Base-by-base conservation (phyloP, 192 early-diverging fungal species). In the Coemansia sp. region DNA sequence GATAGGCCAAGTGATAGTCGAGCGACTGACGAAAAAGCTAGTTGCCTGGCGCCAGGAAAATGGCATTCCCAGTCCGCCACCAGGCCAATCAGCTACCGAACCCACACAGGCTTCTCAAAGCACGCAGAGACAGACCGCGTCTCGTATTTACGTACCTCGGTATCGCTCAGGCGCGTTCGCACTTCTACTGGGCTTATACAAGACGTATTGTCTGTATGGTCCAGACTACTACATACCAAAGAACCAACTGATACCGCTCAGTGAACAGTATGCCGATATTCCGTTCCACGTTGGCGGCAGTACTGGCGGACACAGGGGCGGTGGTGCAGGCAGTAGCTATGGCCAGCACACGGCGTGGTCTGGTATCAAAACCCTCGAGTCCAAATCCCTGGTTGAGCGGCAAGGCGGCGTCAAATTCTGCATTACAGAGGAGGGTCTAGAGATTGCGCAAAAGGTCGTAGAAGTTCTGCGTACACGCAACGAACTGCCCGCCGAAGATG, bases 111-210 rank as follows among this genome's bases (percentile, higher is more conserved):
- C 51, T 29, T 29, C 39, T 15, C 53, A 39, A 45, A 27, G 34
- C 1, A 11, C 55, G 11, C 70, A 25, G 55, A 61, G 42, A 45
- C 59, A 38, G 5, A 75, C 73, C 10, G 11, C 65, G 17, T 36
- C 63, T 1, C 63, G 74, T 0, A 39, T 73, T 3, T 97, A 97
- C 68, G 83, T 95, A 27, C 95, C 95, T 27, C 63, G 81, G 36
- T 90, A 89, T 65, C 86, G 94, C 3, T 89, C 91, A 0, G 94
- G 92, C 4, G 86, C 89, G 4, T 97, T 94, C 76, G 93, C 88
- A 4, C 89, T 97, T 36, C 75, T 97, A 27, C 66, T 95, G 0
- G 81, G 90, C 9, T 70, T 96, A 27, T 74, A 72, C 21, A 83
- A 83, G 46, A 86, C 61, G 21, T 78, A 38, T 57, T 85, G 44